Evolutionary conservation across 495 filamentous ascomycete genomes (phyloP).

Genomic region (Talaromyces thailandensis): DNA sequence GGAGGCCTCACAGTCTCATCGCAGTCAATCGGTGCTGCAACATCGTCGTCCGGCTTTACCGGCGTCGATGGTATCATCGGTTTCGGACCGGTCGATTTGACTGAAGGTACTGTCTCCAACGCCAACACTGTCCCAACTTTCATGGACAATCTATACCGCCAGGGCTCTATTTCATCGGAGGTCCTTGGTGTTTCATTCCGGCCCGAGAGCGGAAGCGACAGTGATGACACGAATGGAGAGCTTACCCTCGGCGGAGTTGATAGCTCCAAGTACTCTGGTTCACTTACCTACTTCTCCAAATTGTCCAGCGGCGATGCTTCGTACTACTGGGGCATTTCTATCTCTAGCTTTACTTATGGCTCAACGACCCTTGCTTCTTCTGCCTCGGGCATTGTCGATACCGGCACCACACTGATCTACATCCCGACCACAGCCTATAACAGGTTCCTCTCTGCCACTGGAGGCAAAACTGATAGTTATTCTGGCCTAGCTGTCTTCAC

Average conservation of each 20-base stretch:
- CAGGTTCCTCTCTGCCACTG: not conserved
- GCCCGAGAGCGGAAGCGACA: not conserved
- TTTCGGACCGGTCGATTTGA: not conserved
- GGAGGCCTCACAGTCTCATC: not conserved
- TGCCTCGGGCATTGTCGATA: not conserved
- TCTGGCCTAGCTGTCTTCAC: not conserved
- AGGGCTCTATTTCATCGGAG: not conserved
- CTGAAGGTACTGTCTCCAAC: not conserved
- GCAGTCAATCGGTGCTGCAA: not conserved
- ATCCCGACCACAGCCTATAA: not conserved
- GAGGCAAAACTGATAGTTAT: not conserved
- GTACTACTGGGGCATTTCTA: not conserved
- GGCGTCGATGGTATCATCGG: conserved; percentile 1
- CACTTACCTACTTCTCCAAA: not conserved
- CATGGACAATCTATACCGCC: not conserved
- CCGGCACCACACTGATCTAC: conserved; percentile 2
- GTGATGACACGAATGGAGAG: not conserved
- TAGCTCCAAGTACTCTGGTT: not conserved
- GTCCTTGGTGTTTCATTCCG: conserved; percentile 1
- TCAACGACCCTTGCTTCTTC: not conserved
- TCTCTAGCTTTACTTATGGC: not conserved
- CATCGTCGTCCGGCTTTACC: not conserved
- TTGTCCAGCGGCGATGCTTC: not conserved
- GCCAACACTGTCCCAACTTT: not conserved
- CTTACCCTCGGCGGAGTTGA: not conserved